Evolutionary conservation across 164 flowering plant species (phyloP).

Genomic region (Kalanchoe fedtschenkoi): DNA sequence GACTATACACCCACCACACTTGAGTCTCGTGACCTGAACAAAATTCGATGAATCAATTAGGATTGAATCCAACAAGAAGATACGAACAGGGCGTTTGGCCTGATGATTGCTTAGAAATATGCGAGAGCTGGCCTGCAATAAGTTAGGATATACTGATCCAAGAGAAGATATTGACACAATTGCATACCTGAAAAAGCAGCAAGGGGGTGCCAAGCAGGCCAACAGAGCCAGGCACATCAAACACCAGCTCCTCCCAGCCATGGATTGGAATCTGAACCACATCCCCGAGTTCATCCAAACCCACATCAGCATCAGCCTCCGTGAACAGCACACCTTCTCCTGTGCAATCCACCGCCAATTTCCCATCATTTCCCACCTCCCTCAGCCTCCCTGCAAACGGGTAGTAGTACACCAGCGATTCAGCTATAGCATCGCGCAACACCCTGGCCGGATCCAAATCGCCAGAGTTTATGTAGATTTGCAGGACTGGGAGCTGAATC

Average conservation of each 20-base stretch:
- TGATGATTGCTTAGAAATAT: too few species aligned
- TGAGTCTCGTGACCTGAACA: conserved; percentile 38
- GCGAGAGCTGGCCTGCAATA: too few species aligned
- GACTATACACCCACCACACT: conserved; percentile 26
- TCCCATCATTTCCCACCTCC: too few species aligned
- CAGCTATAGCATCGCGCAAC: neutral
- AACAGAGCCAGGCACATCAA: neutral
- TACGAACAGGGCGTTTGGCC: too few species aligned
- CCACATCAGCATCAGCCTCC: too few species aligned
- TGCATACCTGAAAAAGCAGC: neutral
- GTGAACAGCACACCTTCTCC: too few species aligned
- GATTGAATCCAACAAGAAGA: neutral
- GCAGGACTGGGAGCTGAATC: neutral
- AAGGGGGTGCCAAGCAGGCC: neutral
- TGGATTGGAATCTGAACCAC: neutral
- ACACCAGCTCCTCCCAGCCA: neutral
- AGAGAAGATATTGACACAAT: neutral
- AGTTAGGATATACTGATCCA: too few species aligned
- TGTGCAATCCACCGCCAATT: too few species aligned
- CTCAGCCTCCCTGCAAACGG: too few species aligned
- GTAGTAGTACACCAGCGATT: too few species aligned
- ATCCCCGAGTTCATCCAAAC: too few species aligned
- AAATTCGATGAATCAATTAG: neutral
- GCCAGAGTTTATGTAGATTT: neutral
- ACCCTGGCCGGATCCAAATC: neutral